Evolutionary conservation across 148 eudicot species (phyloP), one percentile per base, ranked within the genome.

Genomic region (Beta vulgaris): DNA sequence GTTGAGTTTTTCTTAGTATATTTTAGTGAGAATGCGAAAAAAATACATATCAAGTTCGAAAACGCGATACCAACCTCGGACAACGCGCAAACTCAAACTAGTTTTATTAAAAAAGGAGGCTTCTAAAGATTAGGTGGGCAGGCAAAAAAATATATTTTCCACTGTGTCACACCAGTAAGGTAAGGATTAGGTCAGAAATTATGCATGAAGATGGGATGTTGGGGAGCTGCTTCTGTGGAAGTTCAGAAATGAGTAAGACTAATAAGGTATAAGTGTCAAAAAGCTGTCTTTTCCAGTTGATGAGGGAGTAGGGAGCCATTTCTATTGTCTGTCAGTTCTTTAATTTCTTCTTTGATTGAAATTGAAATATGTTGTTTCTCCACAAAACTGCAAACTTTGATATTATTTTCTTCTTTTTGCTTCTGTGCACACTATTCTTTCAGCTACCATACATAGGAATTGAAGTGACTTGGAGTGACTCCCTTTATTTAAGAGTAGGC

Each of bases 171-270:
- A 51, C 25, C 25, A 21, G 53, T 21, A 71, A 58, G 42, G 72
- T 49, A 21, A 73, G 60, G 72, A 39, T 72, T 51, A 31, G 18
- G 73, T 59, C 82, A 23, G 71, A 67, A 31, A 25, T 34, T 8
- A 68, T 26, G 71, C 54, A 42, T 42, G 13, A n/a, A 68, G 71
- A 68, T 68, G 35, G 51, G 35, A 68, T 26, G 23, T 51, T 51
- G 57, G 57, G 18, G 43, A 43, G 51, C 65, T 29, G 54, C 54
- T 19, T 19, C n/a, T 49, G n/a, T 16, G 54, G 55, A 51, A 19
- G 4, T 4, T 51, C 55, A 51, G 55, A 51, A 2, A 4, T 51
- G 8, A 51, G 57, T 51, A 51, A 6, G 55, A 51, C 55, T 51
- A 19, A 8, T 51, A 32, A 32, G 37, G 37, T 60, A 60, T 31